phyloP scores from a whole-genome alignment of 768 basidiomycete species.

The Leccinum aurantiacum region DNA sequence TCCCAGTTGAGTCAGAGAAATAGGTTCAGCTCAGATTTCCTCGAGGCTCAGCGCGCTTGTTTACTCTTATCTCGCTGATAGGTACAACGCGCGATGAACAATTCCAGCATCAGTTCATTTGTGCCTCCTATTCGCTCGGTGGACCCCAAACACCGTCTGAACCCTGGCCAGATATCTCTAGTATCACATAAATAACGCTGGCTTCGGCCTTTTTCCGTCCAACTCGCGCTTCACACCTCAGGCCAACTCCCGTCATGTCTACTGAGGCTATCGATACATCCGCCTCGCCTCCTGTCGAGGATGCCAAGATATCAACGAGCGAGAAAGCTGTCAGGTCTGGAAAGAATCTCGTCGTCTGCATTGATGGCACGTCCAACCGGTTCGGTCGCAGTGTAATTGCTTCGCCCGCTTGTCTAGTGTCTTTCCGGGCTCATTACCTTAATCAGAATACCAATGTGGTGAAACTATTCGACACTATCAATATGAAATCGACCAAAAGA shows the following conservation, averaged over 20 bases:
- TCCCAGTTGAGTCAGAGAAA: too few relatives aligned
- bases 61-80: too few relatives aligned
- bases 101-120: too few relatives aligned
- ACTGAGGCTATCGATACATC: background rate
- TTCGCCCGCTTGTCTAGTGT: background rate
- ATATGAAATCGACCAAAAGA: background rate
- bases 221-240: background rate
- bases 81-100: too few relatives aligned
- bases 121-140: too few relatives aligned
- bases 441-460: background rate
- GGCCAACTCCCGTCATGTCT: background rate
- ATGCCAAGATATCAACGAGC: background rate
- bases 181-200: background rate
- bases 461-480: background rate
- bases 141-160: too few relatives aligned
- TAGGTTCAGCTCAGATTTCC: too few relatives aligned
- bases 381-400: background rate
- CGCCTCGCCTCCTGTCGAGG: background rate
- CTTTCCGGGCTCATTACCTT: background rate
- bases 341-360: background rate
- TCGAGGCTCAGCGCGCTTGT: too few relatives aligned
- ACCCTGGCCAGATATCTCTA: too few relatives aligned
- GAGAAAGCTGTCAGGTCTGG: background rate
- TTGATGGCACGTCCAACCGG: background rate
- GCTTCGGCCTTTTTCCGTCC: background rate